These are phyloP conservation scores for Trebouxiophyceae sp. DNA, from an alignment of 163 green algal species.

Conservation along the genomic window DNA sequence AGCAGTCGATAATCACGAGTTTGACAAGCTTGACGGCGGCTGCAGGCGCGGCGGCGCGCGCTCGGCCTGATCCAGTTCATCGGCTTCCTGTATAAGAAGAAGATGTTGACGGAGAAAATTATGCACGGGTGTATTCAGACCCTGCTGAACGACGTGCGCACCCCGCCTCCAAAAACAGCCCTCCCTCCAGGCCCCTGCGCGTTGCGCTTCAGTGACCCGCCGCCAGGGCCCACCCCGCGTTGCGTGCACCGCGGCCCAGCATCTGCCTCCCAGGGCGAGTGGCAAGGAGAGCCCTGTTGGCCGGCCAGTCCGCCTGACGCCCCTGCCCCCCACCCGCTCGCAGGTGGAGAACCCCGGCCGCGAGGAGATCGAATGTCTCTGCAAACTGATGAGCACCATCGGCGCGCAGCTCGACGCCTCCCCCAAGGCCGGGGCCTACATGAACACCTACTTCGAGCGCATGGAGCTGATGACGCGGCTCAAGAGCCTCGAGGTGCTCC, in stretches of 20 bases:
- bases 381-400: conserved; percentile 92
- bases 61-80: conserved; percentile 99
- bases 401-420: conserved; percentile 60
- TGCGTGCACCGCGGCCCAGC: no score
- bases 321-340: background rate
- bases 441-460: conserved; percentile 89
- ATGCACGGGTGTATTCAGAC: conserved; percentile 74
- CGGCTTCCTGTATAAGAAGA: conserved; percentile 79
- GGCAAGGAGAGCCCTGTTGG: no score
- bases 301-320: no score
- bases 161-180: no score
- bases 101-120: conserved; percentile 89
- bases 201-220: no score
- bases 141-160: conserved; percentile 64
- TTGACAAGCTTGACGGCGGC: no score
- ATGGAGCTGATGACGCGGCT: conserved; percentile 59
- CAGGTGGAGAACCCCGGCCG: conserved; percentile 24
- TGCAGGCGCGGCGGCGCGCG: conserved; percentile 66
- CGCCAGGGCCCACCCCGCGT: no score
- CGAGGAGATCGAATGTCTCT: conserved; percentile 95
- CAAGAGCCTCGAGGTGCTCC: conserved; percentile 63
- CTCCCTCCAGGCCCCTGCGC: no score
- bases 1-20: no score
- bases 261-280: no score
- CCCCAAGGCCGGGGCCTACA: conserved; percentile 15